A percentile compares a stretch with the other conserved stretches of the same genome.
Conservation (phyloP, 83 land plant genomes). For the Isoetes engelmannii region DNA sequence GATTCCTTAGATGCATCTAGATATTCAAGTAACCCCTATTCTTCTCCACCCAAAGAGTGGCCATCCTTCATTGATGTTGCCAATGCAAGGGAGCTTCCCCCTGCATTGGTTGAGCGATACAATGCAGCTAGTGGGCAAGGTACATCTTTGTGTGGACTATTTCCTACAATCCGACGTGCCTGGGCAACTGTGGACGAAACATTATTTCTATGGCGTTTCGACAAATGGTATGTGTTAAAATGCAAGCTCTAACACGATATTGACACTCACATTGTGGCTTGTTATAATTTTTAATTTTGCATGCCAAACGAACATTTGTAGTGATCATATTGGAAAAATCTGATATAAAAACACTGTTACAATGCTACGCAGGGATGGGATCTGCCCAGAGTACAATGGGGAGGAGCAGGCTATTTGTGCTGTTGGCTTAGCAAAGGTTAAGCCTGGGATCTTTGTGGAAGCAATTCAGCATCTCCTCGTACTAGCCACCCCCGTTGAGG, state of each 20-base stretch:
- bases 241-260: not conserved
- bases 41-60: slow-evolving; percentile 98
- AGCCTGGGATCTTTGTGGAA: slow-evolving; percentile 83
- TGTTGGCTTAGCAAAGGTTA: slow-evolving; percentile 83
- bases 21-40: slow-evolving; percentile 86
- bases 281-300: too few relatives aligned
- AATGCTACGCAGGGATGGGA: slow-evolving; percentile 66
- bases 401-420: slow-evolving; percentile 98
- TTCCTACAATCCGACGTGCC: slow-evolving; percentile 90
- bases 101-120: slow-evolving; percentile 79
- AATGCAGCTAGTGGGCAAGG: slow-evolving; percentile 98
- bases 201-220: slow-evolving; percentile 95
- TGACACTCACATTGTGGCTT: too few relatives aligned
- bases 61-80: slow-evolving; percentile 77
- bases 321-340: too few relatives aligned
- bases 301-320: too few relatives aligned
- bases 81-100: slow-evolving; percentile 79
- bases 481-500: slow-evolving; percentile 96
- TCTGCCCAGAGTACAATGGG: slow-evolving; percentile 84
- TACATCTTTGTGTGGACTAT: slow-evolving; percentile 91
- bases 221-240: slow-evolving; percentile 59
- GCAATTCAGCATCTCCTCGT: slow-evolving; percentile 93
- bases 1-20: slow-evolving; percentile 91
- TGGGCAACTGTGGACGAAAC: slow-evolving; percentile 99
- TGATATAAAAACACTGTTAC: too few relatives aligned